phyloP scores from a whole-genome alignment of 208 protist genomes.

The Acanthamoeba divionensis region DNA sequence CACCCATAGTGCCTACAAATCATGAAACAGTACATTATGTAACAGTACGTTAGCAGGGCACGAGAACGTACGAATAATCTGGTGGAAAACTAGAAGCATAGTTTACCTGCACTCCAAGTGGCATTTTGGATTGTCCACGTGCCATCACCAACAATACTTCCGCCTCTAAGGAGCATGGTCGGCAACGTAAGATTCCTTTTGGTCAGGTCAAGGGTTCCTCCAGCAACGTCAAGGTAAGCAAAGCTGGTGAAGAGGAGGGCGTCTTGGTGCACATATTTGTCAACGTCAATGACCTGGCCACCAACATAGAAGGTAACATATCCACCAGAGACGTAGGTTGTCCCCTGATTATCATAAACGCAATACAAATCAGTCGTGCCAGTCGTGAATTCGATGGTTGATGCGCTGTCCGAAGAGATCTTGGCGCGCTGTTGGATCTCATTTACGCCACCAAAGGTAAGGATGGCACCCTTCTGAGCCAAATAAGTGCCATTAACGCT shows the following conservation, averaged over 20 bases:
- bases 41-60: no score
- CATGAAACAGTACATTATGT: no score
- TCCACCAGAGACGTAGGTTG: background rate
- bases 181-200: background rate
- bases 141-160: background rate
- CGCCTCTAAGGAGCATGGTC: background rate
- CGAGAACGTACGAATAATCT: no score
- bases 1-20: slow-evolving; percentile 1
- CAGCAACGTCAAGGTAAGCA: background rate
- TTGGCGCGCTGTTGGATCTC: no score
- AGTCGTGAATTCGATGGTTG: slow-evolving; percentile 42
- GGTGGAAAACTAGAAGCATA: no score
- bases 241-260: background rate
- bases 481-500: background rate
- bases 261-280: background rate
- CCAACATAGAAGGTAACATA: background rate
- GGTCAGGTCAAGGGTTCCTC: slow-evolving; percentile 8
- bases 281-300: background rate
- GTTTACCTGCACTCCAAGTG: no score
- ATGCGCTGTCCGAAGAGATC: background rate
- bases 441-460: slow-evolving; percentile 28
- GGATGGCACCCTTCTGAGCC: background rate
- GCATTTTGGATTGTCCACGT: background rate
- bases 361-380: slow-evolving; percentile 6
- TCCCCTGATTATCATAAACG: background rate